These are phyloP conservation scores for Blastocrithidia nonstop DNA, from an alignment of 208 protist species.

Conservation along the genomic window DNA sequence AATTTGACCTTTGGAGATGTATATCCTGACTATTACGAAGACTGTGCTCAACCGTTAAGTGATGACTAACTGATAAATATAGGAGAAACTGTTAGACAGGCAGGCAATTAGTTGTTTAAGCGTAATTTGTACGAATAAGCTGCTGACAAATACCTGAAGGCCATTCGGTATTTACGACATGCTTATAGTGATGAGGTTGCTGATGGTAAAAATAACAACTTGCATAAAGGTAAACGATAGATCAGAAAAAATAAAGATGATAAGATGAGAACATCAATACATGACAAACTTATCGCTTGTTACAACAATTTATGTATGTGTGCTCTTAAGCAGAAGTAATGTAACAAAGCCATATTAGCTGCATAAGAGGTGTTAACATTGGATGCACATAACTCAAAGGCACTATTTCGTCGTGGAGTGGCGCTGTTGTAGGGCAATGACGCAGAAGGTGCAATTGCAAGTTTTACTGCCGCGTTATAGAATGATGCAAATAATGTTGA, in stretches of 20 bases:
- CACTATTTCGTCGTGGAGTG: slow-evolving; percentile 65
- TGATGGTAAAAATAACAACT: background rate
- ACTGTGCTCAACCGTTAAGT: slow-evolving; percentile 27
- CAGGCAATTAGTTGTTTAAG: slow-evolving; percentile 73
- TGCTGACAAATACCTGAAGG: slow-evolving; percentile 79
- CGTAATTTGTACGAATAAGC: slow-evolving; percentile 28
- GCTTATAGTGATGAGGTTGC: slow-evolving; percentile 2
- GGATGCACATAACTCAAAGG: slow-evolving; percentile 69
- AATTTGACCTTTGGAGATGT: slow-evolving; percentile 31
- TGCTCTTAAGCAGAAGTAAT: slow-evolving; percentile 43
- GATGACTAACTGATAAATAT: slow-evolving; percentile 33
- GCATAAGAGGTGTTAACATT: slow-evolving; percentile 45
- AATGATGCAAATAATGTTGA: slow-evolving; percentile 65
- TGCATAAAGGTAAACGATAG: background rate
- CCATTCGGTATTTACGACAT: slow-evolving; percentile 41
- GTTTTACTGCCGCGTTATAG: slow-evolving; percentile 32
- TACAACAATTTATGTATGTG: slow-evolving; percentile 78
- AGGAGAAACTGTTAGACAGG: slow-evolving; percentile 58
- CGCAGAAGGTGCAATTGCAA: slow-evolving; percentile 44
- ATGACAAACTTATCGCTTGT: slow-evolving; percentile 70
- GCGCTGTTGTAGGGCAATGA: slow-evolving; percentile 44
- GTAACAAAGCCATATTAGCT: slow-evolving; percentile 26
- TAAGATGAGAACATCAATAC: slow-evolving; percentile 16
- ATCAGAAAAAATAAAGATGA: background rate
- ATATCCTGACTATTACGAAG: slow-evolving; percentile 72